Percentiles rank a stretch among this genome's conserved stretches.
Evolutionary conservation across 805 yeast genomes (phyloP).

Genomic region (Saccharomycopsis capsularis): DNA sequence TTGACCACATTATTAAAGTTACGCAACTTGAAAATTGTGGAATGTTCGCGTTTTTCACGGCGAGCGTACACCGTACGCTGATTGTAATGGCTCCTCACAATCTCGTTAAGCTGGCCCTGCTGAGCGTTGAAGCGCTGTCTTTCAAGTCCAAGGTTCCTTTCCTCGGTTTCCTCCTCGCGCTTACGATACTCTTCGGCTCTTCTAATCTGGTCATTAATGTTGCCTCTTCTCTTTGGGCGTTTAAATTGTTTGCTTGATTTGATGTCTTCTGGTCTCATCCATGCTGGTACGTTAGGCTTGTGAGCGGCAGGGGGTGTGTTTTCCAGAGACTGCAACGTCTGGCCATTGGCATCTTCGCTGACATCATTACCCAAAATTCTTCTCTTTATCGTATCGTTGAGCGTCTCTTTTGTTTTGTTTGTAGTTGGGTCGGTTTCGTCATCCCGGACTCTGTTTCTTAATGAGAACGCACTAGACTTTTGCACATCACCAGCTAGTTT

Average conservation of each 20-base stretch:
- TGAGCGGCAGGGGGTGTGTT: background rate
- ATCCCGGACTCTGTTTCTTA: slow-evolving; percentile 3
- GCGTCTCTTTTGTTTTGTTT: too few relatives aligned
- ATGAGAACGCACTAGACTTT: slow-evolving; percentile 4
- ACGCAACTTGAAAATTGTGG: slow-evolving; percentile 80
- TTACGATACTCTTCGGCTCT: slow-evolving; percentile 16
- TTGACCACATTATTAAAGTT: slow-evolving; percentile 90
- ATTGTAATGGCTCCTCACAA: slow-evolving; percentile 81
- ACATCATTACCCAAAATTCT: background rate
- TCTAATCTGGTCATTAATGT: slow-evolving; percentile 24
- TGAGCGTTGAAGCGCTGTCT: slow-evolving; percentile 7
- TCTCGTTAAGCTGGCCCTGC: slow-evolving; percentile 45
- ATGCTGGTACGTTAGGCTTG: background rate
- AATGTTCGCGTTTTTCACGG: slow-evolving; percentile 52
- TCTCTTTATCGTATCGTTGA: too few relatives aligned
- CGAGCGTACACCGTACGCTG: slow-evolving; percentile 69
- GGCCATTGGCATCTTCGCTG: background rate
- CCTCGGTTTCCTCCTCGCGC: slow-evolving; percentile 13
- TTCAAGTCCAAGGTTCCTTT: slow-evolving; percentile 25
- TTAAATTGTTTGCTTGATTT: slow-evolving; percentile 6
- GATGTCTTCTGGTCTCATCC: slow-evolving; percentile 8
- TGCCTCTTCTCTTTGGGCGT: slow-evolving; percentile 24
- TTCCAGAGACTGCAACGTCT: background rate
- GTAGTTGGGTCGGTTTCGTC: background rate
- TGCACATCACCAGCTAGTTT: background rate